A percentile compares a stretch with the other conserved stretches of the same genome.
Evolutionary conservation across 2,329 filamentous ascomycete species (phyloP).

Genomic region (Ophiostoma sp.): DNA sequence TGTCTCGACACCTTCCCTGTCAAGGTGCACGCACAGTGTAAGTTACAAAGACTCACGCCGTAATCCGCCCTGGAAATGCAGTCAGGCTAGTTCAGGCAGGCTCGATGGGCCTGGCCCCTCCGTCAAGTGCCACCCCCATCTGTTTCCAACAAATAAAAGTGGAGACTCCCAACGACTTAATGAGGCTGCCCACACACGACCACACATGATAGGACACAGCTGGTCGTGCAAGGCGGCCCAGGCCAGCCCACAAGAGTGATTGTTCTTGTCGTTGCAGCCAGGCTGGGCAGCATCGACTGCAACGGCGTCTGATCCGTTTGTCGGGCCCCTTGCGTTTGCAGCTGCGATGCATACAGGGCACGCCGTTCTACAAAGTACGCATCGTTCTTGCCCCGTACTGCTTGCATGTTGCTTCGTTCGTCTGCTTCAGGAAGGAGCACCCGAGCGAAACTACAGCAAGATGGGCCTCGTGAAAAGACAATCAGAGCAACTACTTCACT

Average conservation of each 20-base stretch:
- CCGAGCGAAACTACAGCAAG: neutral
- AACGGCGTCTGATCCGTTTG: neutral
- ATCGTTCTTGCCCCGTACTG: neutral
- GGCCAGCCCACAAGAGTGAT: neutral
- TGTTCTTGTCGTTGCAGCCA: neutral
- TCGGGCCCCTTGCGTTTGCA: neutral
- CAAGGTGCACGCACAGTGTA: neutral
- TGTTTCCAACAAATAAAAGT: slow-evolving; percentile 18
- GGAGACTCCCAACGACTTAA: neutral
- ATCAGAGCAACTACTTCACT: neutral
- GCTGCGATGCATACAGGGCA: neutral
- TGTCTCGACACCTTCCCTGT: slow-evolving; percentile 10
- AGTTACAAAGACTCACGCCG: neutral
- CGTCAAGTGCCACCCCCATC: slow-evolving; percentile 1
- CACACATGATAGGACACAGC: neutral
- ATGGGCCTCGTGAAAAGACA: neutral
- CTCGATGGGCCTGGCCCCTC: slow-evolving; percentile 3
- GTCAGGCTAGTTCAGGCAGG: neutral
- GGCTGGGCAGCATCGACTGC: slow-evolving; percentile 5
- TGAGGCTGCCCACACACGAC: slow-evolving; percentile 14
- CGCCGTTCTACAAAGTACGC: neutral
- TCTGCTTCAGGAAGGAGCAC: neutral
- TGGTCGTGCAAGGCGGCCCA: neutral
- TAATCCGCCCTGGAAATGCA: neutral
- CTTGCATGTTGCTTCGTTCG: neutral